Evolutionary conservation across 768 basidiomycete genomes (phyloP).

Genomic region (Fistulinella prunicolor): DNA sequence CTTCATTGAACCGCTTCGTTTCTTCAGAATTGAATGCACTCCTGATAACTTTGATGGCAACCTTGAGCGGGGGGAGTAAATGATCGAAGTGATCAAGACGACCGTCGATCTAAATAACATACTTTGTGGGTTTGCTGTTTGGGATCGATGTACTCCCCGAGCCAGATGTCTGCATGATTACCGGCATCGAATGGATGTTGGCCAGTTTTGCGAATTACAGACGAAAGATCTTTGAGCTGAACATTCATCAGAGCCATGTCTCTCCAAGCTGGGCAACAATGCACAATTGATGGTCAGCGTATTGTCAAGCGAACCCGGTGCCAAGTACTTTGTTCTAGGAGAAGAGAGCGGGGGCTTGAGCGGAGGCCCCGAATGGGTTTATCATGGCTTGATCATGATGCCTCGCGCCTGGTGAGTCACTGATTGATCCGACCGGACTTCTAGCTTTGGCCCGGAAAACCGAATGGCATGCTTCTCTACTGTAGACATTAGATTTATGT

Average conservation of each 20-base stretch:
- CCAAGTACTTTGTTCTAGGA: neutral
- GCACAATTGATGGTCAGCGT: too few relatives aligned
- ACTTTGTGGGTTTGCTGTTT: constrained; percentile 7
- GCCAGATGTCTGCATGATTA: constrained; percentile 25
- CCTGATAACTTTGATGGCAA: constrained; percentile 29
- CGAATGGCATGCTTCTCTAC: too few relatives aligned
- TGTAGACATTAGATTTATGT: too few relatives aligned
- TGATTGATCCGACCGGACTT: too few relatives aligned
- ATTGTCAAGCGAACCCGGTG: too few relatives aligned
- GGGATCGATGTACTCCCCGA: constrained; percentile 17
- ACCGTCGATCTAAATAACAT: neutral
- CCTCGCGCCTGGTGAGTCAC: too few relatives aligned
- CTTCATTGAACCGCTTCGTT: constrained; percentile 19
- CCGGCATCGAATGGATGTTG: constrained; percentile 17
- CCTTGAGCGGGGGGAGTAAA: constrained; percentile 5
- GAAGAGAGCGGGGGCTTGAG: too few relatives aligned
- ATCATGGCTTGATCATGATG: too few relatives aligned
- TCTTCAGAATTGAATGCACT: constrained; percentile 15
- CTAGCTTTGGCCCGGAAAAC: too few relatives aligned
- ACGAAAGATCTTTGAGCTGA: constrained; percentile 21
- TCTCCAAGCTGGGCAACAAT: neutral
- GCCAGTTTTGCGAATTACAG: constrained; percentile 11
- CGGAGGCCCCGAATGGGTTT: too few relatives aligned
- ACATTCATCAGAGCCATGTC: constrained; percentile 19
- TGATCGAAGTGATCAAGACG: neutral